A percentile compares a stretch with the other conserved stretches of the same genome.
Evolutionary conservation across 163 green algal species (phyloP).

Genomic region (Prototheca wickerhamii): DNA sequence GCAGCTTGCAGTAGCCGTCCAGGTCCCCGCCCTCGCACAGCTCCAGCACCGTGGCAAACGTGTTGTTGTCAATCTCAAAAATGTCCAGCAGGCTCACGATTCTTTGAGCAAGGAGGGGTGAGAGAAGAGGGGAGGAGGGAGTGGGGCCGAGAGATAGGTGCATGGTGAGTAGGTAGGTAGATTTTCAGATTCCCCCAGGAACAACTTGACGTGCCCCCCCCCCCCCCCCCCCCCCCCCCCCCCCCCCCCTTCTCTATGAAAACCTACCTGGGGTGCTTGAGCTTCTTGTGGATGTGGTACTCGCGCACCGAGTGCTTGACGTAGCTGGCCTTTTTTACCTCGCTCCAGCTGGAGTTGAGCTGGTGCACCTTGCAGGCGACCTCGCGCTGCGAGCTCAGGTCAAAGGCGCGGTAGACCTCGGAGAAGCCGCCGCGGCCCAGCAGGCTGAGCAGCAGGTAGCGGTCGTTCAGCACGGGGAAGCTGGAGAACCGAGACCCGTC

Average conservation of each 20-base stretch:
- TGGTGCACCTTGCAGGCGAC: conserved; percentile 88
- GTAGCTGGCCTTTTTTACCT: conserved; percentile 78
- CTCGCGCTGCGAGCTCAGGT: conserved; percentile 27
- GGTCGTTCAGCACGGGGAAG: conserved; percentile 43
- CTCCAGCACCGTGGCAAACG: conserved; percentile 92
- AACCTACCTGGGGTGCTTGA: conserved; percentile 32
- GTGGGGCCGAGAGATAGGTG: neutral
- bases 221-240: neutral
- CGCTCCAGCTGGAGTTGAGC: conserved; percentile 64
- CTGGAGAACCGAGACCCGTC: conserved; percentile 47
- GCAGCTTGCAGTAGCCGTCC: conserved; percentile 66
- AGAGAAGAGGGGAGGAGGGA: neutral
- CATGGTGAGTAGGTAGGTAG: neutral
- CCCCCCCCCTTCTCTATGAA: neutral
- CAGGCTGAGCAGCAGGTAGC: conserved; percentile 81
- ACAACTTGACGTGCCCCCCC: neutral
- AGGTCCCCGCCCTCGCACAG: conserved; percentile 81
- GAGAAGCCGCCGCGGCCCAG: conserved; percentile 90
- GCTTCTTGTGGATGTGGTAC: conserved; percentile 78
- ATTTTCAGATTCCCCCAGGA: neutral
- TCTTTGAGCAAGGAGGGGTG: conserved; percentile 20
- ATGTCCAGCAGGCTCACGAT: conserved; percentile 83
- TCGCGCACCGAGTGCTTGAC: conserved; percentile 84
- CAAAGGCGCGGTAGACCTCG: conserved; percentile 70
- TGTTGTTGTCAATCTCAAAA: conserved; percentile 87